Conservation (phyloP, 345 rosid genomes). For the Heritiera fomes region DNA sequence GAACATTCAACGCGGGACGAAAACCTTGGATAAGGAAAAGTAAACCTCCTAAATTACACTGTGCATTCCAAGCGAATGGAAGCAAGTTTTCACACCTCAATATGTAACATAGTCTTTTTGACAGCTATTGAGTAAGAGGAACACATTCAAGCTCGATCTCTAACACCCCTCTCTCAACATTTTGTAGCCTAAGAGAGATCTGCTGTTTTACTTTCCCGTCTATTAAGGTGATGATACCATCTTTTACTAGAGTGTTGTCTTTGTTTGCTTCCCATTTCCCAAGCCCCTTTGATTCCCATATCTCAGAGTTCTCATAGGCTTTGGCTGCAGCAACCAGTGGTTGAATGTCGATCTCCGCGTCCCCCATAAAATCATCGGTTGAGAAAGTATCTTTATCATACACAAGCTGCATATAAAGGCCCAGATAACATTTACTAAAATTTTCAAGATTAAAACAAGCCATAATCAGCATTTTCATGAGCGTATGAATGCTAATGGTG, state of each 20-base stretch:
- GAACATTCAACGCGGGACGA: background rate
- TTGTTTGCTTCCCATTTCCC: constrained; percentile 76
- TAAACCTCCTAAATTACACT: constrained; percentile 13
- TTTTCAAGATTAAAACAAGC: constrained; percentile 15
- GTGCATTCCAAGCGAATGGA: background rate
- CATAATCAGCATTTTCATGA: background rate
- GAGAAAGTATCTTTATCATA: constrained; percentile 89
- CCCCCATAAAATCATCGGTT: constrained; percentile 95
- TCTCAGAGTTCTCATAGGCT: constrained; percentile 62
- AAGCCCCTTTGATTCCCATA: constrained; percentile 60
- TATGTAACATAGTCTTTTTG: background rate
- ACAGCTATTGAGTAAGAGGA: constrained; percentile 72
- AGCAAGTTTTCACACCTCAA: background rate
- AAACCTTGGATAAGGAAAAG: background rate
- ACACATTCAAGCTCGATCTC: constrained; percentile 93
- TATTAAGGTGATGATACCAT: constrained; percentile 60
- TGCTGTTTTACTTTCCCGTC: constrained; percentile 91
- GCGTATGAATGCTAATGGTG: background rate
- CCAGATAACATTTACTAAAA: background rate
- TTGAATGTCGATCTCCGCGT: constrained; percentile 96
- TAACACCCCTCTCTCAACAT: constrained; percentile 85
- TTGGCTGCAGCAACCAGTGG: constrained; percentile 81
- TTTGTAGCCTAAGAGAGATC: constrained; percentile 71
- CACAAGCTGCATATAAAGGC: constrained; percentile 54
- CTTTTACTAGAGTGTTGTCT: constrained; percentile 70